A percentile compares a stretch with the other conserved stretches of the same genome.
Conservation (phyloP, 139 green algal genomes). For the Chlorella vulgaris region DNA sequence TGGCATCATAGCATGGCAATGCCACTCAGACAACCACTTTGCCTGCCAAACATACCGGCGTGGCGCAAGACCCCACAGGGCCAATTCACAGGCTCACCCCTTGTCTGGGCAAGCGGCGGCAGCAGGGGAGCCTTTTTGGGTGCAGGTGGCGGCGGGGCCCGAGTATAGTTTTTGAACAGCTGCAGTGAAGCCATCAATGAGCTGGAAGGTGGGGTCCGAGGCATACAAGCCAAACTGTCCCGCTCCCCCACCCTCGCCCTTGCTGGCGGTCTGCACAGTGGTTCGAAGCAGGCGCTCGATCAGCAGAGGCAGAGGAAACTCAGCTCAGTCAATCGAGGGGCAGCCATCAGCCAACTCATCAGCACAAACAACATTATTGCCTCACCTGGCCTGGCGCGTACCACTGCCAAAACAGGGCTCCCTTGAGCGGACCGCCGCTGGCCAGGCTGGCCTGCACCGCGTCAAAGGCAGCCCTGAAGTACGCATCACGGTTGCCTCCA, state of each 20-base stretch:
- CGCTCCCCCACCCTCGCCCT: slow-evolving; percentile 48
- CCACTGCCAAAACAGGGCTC: slow-evolving; percentile 34
- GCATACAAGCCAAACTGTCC: slow-evolving; percentile 56
- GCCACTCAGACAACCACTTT: no score
- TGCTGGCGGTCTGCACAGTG: slow-evolving; percentile 30
- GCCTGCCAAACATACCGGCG: no score
- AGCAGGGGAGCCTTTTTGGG: neutral
- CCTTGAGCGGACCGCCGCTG: slow-evolving; percentile 29
- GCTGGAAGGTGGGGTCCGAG: slow-evolving; percentile 17
- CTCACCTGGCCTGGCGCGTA: slow-evolving; percentile 21
- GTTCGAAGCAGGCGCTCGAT: neutral
- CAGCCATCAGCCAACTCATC: neutral
- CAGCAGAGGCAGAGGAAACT: neutral
- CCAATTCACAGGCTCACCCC: neutral
- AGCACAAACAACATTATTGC: neutral
- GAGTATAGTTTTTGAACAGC: slow-evolving; percentile 6
- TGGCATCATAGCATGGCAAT: no score
- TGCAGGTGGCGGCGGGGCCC: neutral
- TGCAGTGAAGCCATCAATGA: slow-evolving; percentile 21
- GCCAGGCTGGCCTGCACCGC: slow-evolving; percentile 42
- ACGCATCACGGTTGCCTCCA: slow-evolving; percentile 24
- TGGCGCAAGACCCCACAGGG: no score
- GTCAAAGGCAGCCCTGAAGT: slow-evolving; percentile 33
- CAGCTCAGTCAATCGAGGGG: neutral
- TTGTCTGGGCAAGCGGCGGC: neutral